Evolutionary conservation across 2,329 filamentous ascomycete species (phyloP).

Genomic region (Pezicula carpinea): DNA sequence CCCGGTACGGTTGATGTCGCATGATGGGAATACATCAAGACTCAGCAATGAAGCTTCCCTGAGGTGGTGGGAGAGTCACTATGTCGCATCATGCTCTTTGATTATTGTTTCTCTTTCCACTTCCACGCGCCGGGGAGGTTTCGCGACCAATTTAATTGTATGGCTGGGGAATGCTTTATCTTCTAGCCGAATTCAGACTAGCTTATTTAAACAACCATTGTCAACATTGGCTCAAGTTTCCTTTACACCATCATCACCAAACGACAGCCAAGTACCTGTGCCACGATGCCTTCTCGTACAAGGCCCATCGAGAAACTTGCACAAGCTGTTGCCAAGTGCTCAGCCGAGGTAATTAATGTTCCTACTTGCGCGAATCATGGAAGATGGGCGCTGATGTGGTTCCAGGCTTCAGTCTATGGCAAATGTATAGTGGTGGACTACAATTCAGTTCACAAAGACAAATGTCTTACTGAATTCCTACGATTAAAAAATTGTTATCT

Average conservation of each 20-base stretch:
- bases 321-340: constrained; percentile 60
- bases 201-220: neutral
- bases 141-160: neutral
- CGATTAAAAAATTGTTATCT: constrained; percentile 82
- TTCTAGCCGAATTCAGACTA: neutral
- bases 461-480: constrained; percentile 82
- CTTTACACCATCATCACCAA: neutral
- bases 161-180: too few relatives aligned
- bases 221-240: neutral
- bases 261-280: neutral
- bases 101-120: neutral
- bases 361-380: constrained; percentile 1
- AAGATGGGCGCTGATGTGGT: neutral
- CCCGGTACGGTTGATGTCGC: constrained; percentile 29
- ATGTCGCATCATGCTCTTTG: neutral
- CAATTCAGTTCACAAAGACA: constrained; percentile 84
- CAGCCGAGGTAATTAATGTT: constrained; percentile 49
- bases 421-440: constrained; percentile 90
- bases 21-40: constrained; percentile 11
- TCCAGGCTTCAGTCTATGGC: constrained; percentile 77
- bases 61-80: neutral
- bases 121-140: neutral
- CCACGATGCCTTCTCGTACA: constrained; percentile 34
- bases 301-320: constrained; percentile 68
- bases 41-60: neutral